Conservation (phyloP, 331 rosid genomes). For the Acacia concinna region DNA sequence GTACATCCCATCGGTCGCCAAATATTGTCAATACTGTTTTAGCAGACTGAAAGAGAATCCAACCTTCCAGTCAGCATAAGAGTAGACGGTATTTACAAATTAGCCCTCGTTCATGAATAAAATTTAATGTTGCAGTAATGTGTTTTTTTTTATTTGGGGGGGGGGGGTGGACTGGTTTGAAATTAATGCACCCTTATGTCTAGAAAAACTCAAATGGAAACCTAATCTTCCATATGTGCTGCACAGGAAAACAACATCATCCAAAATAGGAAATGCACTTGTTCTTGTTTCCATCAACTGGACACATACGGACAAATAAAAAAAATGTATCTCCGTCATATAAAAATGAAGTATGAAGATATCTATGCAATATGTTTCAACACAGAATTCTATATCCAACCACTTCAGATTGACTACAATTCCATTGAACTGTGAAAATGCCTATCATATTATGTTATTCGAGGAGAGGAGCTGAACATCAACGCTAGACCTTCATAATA, state of each 20-base stretch:
- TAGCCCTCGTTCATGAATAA: constrained; percentile 1
- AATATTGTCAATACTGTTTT: constrained; percentile 48
- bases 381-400: constrained; percentile 7
- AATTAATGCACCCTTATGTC: too few species aligned
- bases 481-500: constrained; percentile 8
- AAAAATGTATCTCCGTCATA: not conserved
- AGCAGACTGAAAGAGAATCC: constrained; percentile 54
- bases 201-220: too few species aligned
- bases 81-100: not conserved
- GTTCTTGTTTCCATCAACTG: not conserved
- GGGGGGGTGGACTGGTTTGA: too few species aligned
- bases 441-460: not conserved
- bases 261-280: not conserved
- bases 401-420: constrained; percentile 1
- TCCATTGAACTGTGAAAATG: not conserved
- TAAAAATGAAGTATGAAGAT: not conserved
- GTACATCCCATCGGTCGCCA: constrained; percentile 82
- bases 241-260: constrained; percentile 13
- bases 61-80: constrained; percentile 16
- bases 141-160: too few species aligned
- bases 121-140: not conserved
- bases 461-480: constrained; percentile 3
- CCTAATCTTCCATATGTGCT: not conserved
- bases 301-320: not conserved
- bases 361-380: not conserved